These are phyloP conservation scores for Kondoa subrosea DNA, from an alignment of 768 basidiomycete species.

Conservation along the genomic window DNA sequence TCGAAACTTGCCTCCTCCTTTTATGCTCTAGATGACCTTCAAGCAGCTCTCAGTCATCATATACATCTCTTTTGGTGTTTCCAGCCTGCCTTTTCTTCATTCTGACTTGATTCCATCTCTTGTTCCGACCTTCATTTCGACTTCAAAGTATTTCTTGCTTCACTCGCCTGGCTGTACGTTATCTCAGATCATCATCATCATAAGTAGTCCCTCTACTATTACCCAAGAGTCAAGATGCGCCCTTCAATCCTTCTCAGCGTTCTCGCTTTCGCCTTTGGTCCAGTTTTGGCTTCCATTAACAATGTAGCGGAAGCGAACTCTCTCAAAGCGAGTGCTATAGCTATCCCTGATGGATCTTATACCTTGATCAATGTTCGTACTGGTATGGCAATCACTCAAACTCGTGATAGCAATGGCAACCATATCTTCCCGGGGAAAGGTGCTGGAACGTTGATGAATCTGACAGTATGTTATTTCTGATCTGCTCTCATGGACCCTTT, in stretches of 20 bases:
- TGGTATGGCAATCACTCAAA: not conserved
- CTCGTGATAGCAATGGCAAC: not conserved
- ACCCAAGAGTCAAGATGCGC: no score
- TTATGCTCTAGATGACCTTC: no score
- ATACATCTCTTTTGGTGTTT: no score
- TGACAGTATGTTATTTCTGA: not conserved
- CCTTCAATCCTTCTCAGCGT: not conserved
- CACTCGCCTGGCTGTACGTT: no score
- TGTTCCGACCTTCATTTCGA: no score
- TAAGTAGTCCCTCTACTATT: no score
- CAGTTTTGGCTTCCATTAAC: slow-evolving; percentile 1
- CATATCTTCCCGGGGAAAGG: not conserved
- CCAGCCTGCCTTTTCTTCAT: no score
- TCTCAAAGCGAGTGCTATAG: not conserved
- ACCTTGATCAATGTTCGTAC: not conserved
- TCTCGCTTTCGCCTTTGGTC: not conserved
- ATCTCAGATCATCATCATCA: no score
- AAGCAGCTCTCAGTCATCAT: no score
- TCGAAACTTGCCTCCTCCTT: no score
- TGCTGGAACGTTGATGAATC: not conserved
- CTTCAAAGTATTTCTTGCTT: no score
- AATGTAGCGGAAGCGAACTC: not conserved
- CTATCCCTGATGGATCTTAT: not conserved
- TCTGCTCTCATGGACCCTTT: not conserved
- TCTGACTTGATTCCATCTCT: no score